Evolutionary conservation across 2,329 filamentous ascomycete genomes (phyloP), one percentile per base, ranked within the genome.

Genomic region (Sporothrix luriei): DNA sequence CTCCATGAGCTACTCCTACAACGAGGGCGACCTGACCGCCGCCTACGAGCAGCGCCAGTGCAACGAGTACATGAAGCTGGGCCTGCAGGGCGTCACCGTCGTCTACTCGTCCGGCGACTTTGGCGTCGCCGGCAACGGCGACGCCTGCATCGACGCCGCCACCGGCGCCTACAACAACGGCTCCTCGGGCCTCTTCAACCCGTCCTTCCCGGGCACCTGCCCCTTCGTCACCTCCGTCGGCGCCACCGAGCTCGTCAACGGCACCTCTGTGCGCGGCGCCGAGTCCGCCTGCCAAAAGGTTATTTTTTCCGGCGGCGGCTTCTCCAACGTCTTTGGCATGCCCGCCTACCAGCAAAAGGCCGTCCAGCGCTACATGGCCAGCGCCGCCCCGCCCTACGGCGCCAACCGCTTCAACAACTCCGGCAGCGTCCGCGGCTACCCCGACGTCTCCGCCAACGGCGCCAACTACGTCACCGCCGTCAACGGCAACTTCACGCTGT

Each of bases 11-110:
- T 88, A 88, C 75, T 81, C 79, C 14, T 83, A 83, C 72, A 83
- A 84, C 72, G 85, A 87, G 77, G 81, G 78, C n/a, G 81, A 83
- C 66, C 77, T 84, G 9, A 81, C 83, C 0, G 77, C 79, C 6
- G 78, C 77, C 69, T 87, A 87, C 74, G 80, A 83, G 71, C 73
- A 79, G 64, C 79, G 85, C 3, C 85, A 87, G 76, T 87, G 85
- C 74, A 77, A 79, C 69, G 84, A 87, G 78, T 87, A 84, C 76
- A 82, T 86, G 81, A 87, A 87, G 78, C 81, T 87, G 2, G 84
- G 82, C 21, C 80, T 86, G 49, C 81, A 82, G 74, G 84, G 84
- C 24, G 79, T 85, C 13, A 82, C 82, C 1, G 77, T 87, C 19
- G 71, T 87, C 46, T 84, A 83, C 73, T 82, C 83, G 0, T 82